These are phyloP conservation scores for Ceriops tagal DNA, from an alignment of 345 rosid species.

Conservation along the genomic window DNA sequence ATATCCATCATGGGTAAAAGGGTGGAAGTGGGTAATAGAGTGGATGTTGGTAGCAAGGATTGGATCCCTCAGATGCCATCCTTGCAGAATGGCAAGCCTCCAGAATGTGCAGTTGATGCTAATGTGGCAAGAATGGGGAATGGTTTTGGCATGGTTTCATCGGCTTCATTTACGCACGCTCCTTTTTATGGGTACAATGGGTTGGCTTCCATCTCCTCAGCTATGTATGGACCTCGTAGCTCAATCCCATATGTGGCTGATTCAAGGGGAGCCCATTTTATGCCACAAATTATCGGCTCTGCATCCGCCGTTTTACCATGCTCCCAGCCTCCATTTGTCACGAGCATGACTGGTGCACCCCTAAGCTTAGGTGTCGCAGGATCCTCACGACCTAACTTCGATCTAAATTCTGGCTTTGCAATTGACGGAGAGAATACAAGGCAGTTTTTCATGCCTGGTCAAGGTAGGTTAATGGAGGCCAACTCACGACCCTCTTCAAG, in stretches of 20 bases:
- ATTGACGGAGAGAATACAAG: conserved; percentile 60
- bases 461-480: conserved; percentile 43
- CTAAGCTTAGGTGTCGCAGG: conserved; percentile 48
- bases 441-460: conserved; percentile 59
- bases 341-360: conserved; percentile 58
- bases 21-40: conserved; percentile 36
- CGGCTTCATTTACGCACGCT: conserved; percentile 49
- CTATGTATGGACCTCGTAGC: conserved; percentile 58
- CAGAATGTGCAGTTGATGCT: conserved; percentile 41
- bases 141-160: conserved; percentile 52
- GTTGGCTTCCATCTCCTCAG: conserved; percentile 43
- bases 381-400: conserved; percentile 53
- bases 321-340: conserved; percentile 58
- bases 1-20: conserved; percentile 72
- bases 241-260: conserved; percentile 69
- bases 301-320: conserved; percentile 43
- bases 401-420: conserved; percentile 63
- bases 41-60: conserved; percentile 50
- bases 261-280: conserved; percentile 56
- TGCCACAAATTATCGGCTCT: conserved; percentile 62
- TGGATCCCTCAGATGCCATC: conserved; percentile 40
- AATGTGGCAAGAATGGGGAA: conserved; percentile 49
- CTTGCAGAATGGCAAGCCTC: conserved; percentile 58
- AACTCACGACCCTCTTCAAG: conserved; percentile 55
- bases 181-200: conserved; percentile 62